Evolutionary conservation across 257 asterid species (phyloP).

Genomic region (Hygrophila difformis): DNA sequence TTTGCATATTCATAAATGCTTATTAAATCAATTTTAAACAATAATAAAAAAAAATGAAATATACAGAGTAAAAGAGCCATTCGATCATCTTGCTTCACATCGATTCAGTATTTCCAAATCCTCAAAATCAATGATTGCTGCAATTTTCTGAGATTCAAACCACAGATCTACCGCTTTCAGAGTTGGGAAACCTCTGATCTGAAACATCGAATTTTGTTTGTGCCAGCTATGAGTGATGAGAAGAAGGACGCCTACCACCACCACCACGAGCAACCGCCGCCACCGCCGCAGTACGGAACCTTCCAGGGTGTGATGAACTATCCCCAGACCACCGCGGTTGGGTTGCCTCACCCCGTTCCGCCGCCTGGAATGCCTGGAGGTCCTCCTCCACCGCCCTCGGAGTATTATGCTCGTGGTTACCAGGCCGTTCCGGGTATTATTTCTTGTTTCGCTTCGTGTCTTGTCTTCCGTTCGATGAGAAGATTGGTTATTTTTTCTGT

Average conservation of each 20-base stretch:
- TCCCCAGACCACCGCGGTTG: constrained; percentile 60
- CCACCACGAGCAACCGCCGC: constrained; percentile 19
- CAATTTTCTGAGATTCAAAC: too few species aligned
- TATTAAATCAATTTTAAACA: too few species aligned
- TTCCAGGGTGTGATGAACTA: constrained; percentile 72
- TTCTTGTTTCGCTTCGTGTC: not conserved
- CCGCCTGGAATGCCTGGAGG: constrained; percentile 63
- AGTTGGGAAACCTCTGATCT: not conserved
- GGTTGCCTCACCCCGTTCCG: constrained; percentile 84
- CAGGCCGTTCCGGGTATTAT: constrained; percentile 71
- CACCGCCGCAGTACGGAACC: constrained; percentile 68
- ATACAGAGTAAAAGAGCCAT: too few species aligned
- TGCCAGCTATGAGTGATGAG: constrained; percentile 55
- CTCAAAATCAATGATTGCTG: too few species aligned
- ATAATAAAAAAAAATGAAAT: too few species aligned
- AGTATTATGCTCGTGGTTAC: constrained; percentile 64
- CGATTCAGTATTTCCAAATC: too few species aligned
- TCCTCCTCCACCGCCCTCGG: constrained; percentile 32
- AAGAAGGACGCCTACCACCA: constrained; percentile 31
- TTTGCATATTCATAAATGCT: too few species aligned
- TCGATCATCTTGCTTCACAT: too few species aligned
- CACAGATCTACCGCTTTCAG: not conserved
- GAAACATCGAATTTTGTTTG: constrained; percentile 13
- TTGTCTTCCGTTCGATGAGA: not conserved
- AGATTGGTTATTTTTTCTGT: constrained; percentile 8